These are phyloP conservation scores for Fragaria nilgerrensis DNA, from an alignment of 306 rosid species.

Conservation along the genomic window DNA sequence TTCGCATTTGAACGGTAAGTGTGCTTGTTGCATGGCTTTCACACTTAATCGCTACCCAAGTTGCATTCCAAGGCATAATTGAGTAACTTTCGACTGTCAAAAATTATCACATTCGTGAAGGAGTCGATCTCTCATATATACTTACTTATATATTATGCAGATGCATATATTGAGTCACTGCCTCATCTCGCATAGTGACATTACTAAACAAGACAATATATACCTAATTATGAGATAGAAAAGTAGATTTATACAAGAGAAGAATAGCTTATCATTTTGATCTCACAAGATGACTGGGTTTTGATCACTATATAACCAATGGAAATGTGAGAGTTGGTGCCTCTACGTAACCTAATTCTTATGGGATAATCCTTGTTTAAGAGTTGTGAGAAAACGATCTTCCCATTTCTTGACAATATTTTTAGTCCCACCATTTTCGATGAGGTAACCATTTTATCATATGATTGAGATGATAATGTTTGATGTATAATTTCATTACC, in stretches of 20 bases:
- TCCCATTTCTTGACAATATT: conserved; percentile 6
- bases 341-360: background rate
- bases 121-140: background rate
- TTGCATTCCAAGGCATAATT: too few species aligned
- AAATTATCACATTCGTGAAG: background rate
- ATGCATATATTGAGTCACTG: background rate
- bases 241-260: background rate
- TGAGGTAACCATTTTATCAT: background rate
- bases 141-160: background rate
- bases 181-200: background rate
- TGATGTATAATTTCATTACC: background rate
- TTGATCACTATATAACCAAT: background rate
- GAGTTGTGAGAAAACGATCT: background rate
- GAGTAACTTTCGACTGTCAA: background rate
- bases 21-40: too few species aligned
- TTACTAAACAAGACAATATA: too few species aligned
- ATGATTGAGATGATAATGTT: background rate
- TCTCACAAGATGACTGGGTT: background rate
- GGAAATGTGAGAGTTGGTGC: background rate
- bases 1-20: too few species aligned
- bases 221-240: background rate
- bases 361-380: background rate
- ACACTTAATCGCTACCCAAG: too few species aligned
- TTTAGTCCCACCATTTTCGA: background rate
- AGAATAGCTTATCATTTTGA: background rate